Evolutionary conservation across 2,329 filamentous ascomycete species (phyloP).

Genomic region (Penicillium corylophilum): DNA sequence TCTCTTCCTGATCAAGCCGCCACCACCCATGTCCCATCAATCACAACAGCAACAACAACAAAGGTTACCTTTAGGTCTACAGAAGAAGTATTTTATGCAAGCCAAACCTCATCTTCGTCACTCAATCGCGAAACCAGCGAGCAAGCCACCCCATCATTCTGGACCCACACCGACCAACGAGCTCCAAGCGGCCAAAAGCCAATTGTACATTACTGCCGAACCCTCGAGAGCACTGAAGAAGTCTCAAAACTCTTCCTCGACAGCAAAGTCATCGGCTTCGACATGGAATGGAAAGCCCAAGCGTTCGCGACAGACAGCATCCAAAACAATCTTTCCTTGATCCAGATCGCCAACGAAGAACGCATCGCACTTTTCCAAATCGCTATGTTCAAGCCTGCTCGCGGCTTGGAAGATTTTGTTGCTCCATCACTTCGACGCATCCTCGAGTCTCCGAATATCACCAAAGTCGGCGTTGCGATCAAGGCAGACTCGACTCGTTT

Average conservation of each 20-base stretch:
- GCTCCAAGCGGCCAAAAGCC: slow-evolving; percentile 54
- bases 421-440: slow-evolving; percentile 68
- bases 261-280: slow-evolving; percentile 77
- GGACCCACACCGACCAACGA: slow-evolving; percentile 45
- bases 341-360: slow-evolving; percentile 76
- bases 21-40: background rate
- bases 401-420: slow-evolving; percentile 56
- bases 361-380: slow-evolving; percentile 81
- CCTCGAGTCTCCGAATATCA: slow-evolving; percentile 67
- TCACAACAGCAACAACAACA: background rate
- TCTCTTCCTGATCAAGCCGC: background rate
- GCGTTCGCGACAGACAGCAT: slow-evolving; percentile 50
- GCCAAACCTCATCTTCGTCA: background rate
- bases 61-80: background rate
- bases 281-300: slow-evolving; percentile 76
- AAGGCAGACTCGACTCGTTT: slow-evolving; percentile 69
- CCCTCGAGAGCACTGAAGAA: slow-evolving; percentile 64
- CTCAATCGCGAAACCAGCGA: background rate
- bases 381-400: slow-evolving; percentile 56
- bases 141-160: slow-evolving; percentile 23
- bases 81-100: background rate
- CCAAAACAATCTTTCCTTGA: slow-evolving; percentile 72
- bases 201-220: slow-evolving; percentile 75
- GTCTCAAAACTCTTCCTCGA: slow-evolving; percentile 65
- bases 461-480: slow-evolving; percentile 76